Evolutionary conservation across 225 moss, liverwort and hornwort genomes (phyloP), one percentile per base, ranked within the genome.

Genomic region (Marchantia paleacea): DNA sequence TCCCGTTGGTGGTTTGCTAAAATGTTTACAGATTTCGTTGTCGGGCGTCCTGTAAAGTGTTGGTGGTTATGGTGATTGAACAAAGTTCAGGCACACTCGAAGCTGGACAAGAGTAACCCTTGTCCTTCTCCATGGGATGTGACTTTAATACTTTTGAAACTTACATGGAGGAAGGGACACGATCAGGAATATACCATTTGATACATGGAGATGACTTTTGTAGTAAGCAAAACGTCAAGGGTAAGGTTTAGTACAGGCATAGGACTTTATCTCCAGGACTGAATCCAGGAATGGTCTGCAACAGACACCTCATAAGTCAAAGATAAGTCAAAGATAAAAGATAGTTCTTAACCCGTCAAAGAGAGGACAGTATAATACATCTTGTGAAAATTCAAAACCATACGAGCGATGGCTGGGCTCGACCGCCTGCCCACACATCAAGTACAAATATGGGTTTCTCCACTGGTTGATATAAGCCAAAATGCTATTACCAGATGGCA

Each of bases 221-320:
- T 29, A 66, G 66, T 28, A 66, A 26, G 12, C 12, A 66, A 66
- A 26, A 66, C 20, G 16, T 47, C 19, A 70, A 1, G 19, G 4
- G 26, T 31, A 31, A 69, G 12, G 69, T 70, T 13, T 18, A 29
- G 3, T 18, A 48, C 12, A 18, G 47, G 69, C 39, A 48, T 48
- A 70, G 8, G 69, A 70, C 47, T 47, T 70, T 18, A 70, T 70
- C 47, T 70, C 47, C 69, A 69, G 18, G 39, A 69, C 48, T 39
- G 48, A 20, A 70, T 47, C 15, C 26, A 20, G 18, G 48, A 47
- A 48, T 70, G 47, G 69, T 70, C 69, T 70, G 18, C 48, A 69
- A 69, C 28, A 49, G 69, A 70, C 69, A 49, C 48, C 47, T 70
- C 26, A n/a, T n/a, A n/a, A n/a, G n/a, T n/a, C n/a, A n/a, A n/a